Conservation (phyloP, 2,329 filamentous ascomycete species). For the Verruconis gallopava region DNA sequence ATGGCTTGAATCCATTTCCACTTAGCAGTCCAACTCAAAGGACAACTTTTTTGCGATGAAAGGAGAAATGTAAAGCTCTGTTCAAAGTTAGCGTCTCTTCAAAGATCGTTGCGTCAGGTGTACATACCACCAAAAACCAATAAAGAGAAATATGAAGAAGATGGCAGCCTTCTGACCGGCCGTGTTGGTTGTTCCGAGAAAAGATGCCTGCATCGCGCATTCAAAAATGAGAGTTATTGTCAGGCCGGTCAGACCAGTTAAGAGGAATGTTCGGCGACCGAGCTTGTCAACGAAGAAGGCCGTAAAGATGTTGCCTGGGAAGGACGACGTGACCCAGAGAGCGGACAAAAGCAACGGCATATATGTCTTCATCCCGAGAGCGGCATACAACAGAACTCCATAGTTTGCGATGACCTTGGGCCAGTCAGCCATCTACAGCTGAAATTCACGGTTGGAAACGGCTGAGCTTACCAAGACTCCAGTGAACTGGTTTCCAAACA, state of each 20-base stretch:
- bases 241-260: slow-evolving; percentile 29
- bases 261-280: slow-evolving; percentile 30
- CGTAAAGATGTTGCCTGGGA: slow-evolving; percentile 29
- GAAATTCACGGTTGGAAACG: neutral
- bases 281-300: slow-evolving; percentile 27
- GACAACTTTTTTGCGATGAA: too few relatives aligned
- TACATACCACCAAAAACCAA: slow-evolving; percentile 23
- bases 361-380: slow-evolving; percentile 24
- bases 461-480: slow-evolving; percentile 12
- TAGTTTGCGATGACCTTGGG: slow-evolving; percentile 15
- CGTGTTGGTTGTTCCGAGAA: slow-evolving; percentile 22
- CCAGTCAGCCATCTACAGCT: neutral
- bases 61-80: too few relatives aligned
- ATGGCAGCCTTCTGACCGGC: slow-evolving; percentile 25
- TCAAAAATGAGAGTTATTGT: slow-evolving; percentile 29
- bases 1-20: too few relatives aligned
- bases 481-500: slow-evolving; percentile 28
- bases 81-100: neutral
- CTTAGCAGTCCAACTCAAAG: too few relatives aligned
- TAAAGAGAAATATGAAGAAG: slow-evolving; percentile 30
- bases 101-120: neutral
- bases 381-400: slow-evolving; percentile 25
- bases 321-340: slow-evolving; percentile 18
- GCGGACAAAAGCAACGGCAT: slow-evolving; percentile 32
- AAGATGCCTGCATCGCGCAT: slow-evolving; percentile 24